phyloP scores from a whole-genome alignment of 495 filamentous ascomycete genomes.

The Geoglossum glabrum region DNA sequence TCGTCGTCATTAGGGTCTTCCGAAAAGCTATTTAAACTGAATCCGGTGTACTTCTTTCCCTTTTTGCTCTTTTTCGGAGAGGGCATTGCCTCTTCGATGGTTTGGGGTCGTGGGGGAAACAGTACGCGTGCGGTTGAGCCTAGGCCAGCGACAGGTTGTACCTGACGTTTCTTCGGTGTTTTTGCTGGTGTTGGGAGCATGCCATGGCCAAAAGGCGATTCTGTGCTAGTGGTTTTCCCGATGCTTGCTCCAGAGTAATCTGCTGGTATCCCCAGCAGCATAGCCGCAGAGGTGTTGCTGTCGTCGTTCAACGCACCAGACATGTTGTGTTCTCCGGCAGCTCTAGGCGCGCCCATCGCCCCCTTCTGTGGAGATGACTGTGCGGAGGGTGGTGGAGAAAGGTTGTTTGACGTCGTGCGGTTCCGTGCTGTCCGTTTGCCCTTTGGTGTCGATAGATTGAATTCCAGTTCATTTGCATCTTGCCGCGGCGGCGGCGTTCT shows the following conservation, averaged over 20 bases:
- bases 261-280: constrained; percentile 8
- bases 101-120: constrained; percentile 32
- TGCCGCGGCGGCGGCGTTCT: constrained; percentile 19
- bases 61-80: constrained; percentile 36
- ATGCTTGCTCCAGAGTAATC: constrained; percentile 3
- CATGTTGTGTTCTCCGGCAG: constrained; percentile 11
- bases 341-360: background rate
- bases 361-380: constrained; percentile 11
- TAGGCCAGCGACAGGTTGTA: constrained; percentile 30
- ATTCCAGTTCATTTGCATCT: background rate
- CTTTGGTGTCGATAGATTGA: background rate
- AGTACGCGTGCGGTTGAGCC: constrained; percentile 52
- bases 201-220: background rate
- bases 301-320: constrained; percentile 20
- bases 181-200: constrained; percentile 83
- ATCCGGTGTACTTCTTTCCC: constrained; percentile 34
- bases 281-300: constrained; percentile 18
- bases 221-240: background rate
- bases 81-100: constrained; percentile 35
- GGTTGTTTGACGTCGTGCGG: constrained; percentile 9
- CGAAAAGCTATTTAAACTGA: constrained; percentile 47
- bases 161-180: constrained; percentile 57
- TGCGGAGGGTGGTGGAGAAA: constrained; percentile 27
- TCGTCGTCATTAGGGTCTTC: constrained; percentile 27
- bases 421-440: background rate